Base-by-base conservation (phyloP, 1,284 basidiomycete genomes). In the Dichomitus squalens region DNA sequence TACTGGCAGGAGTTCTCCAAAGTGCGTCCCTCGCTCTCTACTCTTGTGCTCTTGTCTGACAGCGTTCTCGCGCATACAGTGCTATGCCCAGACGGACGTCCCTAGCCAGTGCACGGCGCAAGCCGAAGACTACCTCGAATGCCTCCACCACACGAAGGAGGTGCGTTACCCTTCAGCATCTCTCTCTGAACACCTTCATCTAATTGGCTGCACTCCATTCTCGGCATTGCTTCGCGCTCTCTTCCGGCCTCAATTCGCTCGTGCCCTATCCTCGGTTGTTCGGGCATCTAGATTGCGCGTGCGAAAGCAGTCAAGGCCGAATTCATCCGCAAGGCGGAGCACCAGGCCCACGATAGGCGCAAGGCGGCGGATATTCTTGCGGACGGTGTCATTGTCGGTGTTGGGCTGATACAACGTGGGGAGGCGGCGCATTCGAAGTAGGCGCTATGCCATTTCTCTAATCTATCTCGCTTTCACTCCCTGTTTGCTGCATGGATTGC, bases 1-100 rank as follows among this genome's bases (percentile, higher is more conserved):
- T 93, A 91, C 76, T 98, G 95, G 95, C 93, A 96, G 70, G 92
- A 93, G 70, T 93, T 94, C 76, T 83, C 87, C 63, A 93, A 91
- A 72, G 91, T 90, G 60, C 55, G 74, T 56, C 6, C 18, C 7
- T 27, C 23, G 12, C 20, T 23, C 21, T 60, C 21, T 50, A 49
- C 29, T 40, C 20, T 38, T 14, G 16, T 38, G 33, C 7, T 34
- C n/a, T 31, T 43, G 11, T 46, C 46, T 60, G 4, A 57, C 56
- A 5, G 7, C 14, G 11, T 56, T 35, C 8, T 21, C 16, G 35
- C 33, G 31, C 21, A 39, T 39, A 41, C 60, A 97, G 90, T 98
- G 95, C 78, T 98, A 97, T 72, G 88, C 90, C 8, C 80, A 85
- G 58, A 86, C 95, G 48, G 93, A 96, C 64, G 79, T 79, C 46